Conservation (phyloP, 306 rosid species). For the Lablab purpureus region DNA sequence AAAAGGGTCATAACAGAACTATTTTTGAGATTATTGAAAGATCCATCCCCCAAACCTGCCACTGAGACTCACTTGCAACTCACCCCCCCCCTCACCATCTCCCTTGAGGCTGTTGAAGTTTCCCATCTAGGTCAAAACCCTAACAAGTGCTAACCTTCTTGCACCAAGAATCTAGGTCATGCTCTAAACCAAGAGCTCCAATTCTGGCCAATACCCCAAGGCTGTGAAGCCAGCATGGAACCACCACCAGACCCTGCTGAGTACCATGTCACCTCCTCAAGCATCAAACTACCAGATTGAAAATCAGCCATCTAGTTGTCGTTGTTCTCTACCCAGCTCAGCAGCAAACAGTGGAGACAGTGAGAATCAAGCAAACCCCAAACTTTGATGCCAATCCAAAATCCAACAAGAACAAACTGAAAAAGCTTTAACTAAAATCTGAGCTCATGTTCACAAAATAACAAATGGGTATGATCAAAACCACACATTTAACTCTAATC, state of each 20-base stretch:
- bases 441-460: constrained; percentile 3
- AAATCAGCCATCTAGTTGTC: neutral
- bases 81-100: too few species aligned
- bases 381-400: neutral
- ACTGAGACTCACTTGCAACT: too few species aligned
- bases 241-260: neutral
- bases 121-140: neutral
- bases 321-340: neutral
- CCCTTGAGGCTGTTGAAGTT: too few species aligned
- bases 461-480: neutral
- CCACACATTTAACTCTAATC: neutral
- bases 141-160: neutral
- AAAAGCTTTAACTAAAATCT: neutral
- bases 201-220: neutral
- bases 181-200: neutral
- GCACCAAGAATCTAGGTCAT: neutral
- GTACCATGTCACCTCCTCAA: neutral
- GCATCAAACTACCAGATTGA: constrained; percentile 6
- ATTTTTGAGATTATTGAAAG: neutral
- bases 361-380: neutral
- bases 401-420: neutral
- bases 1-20: neutral
- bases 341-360: neutral
- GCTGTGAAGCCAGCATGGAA: neutral
- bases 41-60: neutral